A percentile compares a stretch with the other conserved stretches of the same genome.
phyloP scores from a whole-genome alignment of 2,329 filamentous ascomycete species.

The Neopestalotiopsis rosae region DNA sequence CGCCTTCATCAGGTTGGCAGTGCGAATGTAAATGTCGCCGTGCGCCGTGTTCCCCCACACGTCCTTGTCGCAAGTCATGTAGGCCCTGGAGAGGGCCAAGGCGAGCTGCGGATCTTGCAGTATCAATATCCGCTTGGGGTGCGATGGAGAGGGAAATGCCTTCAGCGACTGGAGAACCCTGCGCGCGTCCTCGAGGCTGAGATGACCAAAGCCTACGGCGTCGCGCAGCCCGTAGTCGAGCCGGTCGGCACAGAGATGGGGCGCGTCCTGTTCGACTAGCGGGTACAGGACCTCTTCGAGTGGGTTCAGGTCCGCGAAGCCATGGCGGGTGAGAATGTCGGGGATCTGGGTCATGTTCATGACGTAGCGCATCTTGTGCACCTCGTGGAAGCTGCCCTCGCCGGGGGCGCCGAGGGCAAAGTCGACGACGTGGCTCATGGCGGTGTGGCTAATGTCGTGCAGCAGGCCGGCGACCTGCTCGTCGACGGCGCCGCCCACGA shows the following conservation, averaged over 20 bases:
- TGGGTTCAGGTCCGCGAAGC: constrained; percentile 33
- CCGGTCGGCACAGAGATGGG: constrained; percentile 45
- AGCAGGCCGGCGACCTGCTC: constrained; percentile 45
- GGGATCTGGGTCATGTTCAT: constrained; percentile 36
- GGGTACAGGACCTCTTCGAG: constrained; percentile 44
- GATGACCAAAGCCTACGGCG: constrained; percentile 36
- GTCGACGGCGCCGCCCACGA: constrained; percentile 38
- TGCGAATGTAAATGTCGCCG: constrained; percentile 38
- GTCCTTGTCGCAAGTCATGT: constrained; percentile 38
- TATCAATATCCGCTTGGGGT: constrained; percentile 36
- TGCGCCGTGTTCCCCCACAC: constrained; percentile 45
- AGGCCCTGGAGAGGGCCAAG: constrained; percentile 37
- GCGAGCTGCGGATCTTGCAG: constrained; percentile 36
- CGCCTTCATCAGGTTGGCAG: constrained; percentile 37
- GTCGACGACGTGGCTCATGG: constrained; percentile 46
- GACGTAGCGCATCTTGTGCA: constrained; percentile 43
- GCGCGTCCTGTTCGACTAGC: constrained; percentile 42
- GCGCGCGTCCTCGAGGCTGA: constrained; percentile 35
- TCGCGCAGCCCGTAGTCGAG: constrained; percentile 46
- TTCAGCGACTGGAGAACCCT: constrained; percentile 32
- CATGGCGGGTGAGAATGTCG: constrained; percentile 37
- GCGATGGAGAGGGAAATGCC: constrained; percentile 34
- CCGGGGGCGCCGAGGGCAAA: constrained; percentile 41
- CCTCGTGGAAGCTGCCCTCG: constrained; percentile 44
- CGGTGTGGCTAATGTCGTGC: constrained; percentile 45